Base-by-base conservation (phyloP, 2,329 filamentous ascomycete genomes). In the Tolypocladium ophioglossoides region DNA sequence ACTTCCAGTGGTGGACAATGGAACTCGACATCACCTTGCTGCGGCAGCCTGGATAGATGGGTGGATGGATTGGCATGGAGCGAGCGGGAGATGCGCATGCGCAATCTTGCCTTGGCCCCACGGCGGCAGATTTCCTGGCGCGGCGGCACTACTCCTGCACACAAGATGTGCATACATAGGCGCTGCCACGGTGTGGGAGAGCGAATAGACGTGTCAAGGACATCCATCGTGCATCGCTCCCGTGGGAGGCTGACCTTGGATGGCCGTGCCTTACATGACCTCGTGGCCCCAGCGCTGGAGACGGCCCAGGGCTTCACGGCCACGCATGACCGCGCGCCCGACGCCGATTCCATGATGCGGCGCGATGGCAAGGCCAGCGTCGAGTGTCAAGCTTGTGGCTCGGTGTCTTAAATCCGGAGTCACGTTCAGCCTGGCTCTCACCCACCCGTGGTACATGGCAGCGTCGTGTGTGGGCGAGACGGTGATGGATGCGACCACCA, bases 381-480 rank as follows among this genome's bases (percentile, higher is more conserved):
- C 54, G 52, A 63, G 57, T 54, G 58, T 55, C 59, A 56, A 64
- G 56, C 57, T 60, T 61, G 59, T 54, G 62, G 56, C 64, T 64
- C 64, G 63, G 64, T 71, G 69, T 71, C 68, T 71, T 63, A 63
- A 59, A 61, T 62, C 54, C 57, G 58, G 55, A 69, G 69, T 71
- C 69, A 71, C 69, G 69, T 63, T 70, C 60, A 63, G 59, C 58
- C 56, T 59, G 58, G 58, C 55, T 55, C 58, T 57, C 64, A 60
- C 63, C 61, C 60, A 59, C 56, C 57, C 55, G 41, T 27, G 27
- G 27, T 3, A 3, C 27, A 3, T 54, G 18, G 48, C 37, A 16
- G 32, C 12, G 14, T 20, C 14, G 53, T 53, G 56, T 49, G 41
- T 49, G 48, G 24, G 47, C 32, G 40, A 51, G 22, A 12, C n/a